These are phyloP conservation scores for Wickerhamiella sergipiensis DNA, from an alignment of 805 yeast species.

Conservation along the genomic window DNA sequence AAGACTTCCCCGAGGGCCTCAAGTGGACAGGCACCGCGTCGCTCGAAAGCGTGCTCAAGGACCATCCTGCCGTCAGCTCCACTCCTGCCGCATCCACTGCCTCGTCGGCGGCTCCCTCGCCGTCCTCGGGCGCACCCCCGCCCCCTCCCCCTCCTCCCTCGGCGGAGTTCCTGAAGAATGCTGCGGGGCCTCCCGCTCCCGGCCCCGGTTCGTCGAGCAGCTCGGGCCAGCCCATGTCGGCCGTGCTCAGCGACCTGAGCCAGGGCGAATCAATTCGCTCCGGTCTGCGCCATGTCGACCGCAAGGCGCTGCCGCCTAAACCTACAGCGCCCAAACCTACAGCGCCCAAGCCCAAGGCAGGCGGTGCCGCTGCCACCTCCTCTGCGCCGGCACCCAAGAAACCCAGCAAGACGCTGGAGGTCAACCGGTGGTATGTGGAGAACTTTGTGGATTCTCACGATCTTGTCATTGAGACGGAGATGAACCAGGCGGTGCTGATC, in stretches of 20 bases:
- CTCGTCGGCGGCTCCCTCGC: constrained; percentile 24
- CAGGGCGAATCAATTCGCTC: constrained; percentile 76
- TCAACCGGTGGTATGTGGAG: constrained; percentile 81
- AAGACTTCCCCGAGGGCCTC: constrained; percentile 73
- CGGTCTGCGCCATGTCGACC: constrained; percentile 82
- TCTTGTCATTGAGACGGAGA: constrained; percentile 62
- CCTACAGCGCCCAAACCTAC: constrained; percentile 37
- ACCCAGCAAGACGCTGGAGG: constrained; percentile 59
- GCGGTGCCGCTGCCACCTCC: no score
- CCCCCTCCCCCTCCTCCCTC: constrained; percentile 91
- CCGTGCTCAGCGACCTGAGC: constrained; percentile 84
- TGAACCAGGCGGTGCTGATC: constrained; percentile 79
- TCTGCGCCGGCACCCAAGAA: constrained; percentile 28
- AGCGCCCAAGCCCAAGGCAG: constrained; percentile 35
- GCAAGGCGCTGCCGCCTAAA: constrained; percentile 66
- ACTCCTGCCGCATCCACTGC: constrained; percentile 15
- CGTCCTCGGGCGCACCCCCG: no score
- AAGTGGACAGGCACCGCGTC: constrained; percentile 56
- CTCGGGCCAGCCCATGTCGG: constrained; percentile 44
- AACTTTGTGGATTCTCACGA: constrained; percentile 54
- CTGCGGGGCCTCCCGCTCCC: constrained; percentile 16
- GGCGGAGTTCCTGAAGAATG: constrained; percentile 40
- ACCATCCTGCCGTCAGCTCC: constrained; percentile 17
- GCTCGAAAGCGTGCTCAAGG: constrained; percentile 33
- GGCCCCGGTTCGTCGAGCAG: constrained; percentile 16